phyloP scores from a whole-genome alignment of 495 filamentous ascomycete species.

The Hapsidospora chrysogenum region DNA sequence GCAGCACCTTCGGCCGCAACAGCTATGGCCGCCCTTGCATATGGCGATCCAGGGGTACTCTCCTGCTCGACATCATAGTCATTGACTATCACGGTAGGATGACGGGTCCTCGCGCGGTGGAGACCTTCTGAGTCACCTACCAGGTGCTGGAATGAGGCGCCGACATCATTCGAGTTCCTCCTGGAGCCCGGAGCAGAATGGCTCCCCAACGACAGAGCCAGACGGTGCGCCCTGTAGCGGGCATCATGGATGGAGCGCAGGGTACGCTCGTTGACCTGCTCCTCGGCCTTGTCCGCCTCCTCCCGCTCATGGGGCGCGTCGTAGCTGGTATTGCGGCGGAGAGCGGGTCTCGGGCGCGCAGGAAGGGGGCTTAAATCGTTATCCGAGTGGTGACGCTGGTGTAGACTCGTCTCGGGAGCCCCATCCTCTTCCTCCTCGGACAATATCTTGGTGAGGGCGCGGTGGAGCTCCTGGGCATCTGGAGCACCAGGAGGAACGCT shows the following conservation, averaged over 20 bases:
- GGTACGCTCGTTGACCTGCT: not conserved
- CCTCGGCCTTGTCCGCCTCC: slow-evolving; percentile 3
- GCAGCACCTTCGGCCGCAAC: slow-evolving; percentile 24
- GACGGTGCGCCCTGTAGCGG: not conserved
- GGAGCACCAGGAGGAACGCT: not conserved
- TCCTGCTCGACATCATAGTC: slow-evolving; percentile 9
- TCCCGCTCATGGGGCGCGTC: slow-evolving; percentile 1
- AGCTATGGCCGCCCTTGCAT: not conserved
- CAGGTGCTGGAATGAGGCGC: slow-evolving; percentile 5
- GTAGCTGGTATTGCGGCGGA: slow-evolving; percentile 3
- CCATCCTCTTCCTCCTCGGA: not conserved
- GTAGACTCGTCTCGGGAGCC: no score
- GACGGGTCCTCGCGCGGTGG: slow-evolving; percentile 4
- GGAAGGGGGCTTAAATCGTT: not conserved
- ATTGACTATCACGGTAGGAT: slow-evolving; percentile 1
- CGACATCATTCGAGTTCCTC: slow-evolving; percentile 19
- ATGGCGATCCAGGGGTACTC: not conserved
- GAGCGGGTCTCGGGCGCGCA: not conserved
- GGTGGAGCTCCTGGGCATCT: slow-evolving; percentile 1
- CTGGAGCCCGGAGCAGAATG: slow-evolving; percentile 19
- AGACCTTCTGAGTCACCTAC: not conserved
- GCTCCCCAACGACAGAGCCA: slow-evolving; percentile 9
- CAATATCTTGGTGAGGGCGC: slow-evolving; percentile 1
- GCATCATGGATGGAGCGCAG: slow-evolving; percentile 2
- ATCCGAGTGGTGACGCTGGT: no score